Evolutionary conservation across 2,329 filamentous ascomycete genomes (phyloP).

Genomic region (Trichoderma simmonsii): DNA sequence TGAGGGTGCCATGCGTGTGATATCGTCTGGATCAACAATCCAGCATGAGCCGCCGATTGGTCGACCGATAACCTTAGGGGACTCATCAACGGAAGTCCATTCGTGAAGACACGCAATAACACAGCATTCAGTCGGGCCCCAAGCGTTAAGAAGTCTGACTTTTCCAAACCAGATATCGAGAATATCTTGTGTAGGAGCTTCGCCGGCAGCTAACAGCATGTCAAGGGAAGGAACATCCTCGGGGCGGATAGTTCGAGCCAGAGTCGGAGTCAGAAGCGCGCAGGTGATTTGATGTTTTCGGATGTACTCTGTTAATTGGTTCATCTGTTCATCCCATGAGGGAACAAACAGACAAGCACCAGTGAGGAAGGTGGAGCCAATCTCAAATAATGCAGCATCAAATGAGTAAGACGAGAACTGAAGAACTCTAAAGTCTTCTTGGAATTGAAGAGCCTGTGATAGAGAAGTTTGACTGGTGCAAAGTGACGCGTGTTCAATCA

Average conservation of each 20-base stretch:
- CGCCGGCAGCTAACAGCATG: slow-evolving; percentile 38
- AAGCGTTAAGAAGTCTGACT: neutral
- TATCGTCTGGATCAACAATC: neutral
- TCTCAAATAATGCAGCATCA: slow-evolving; percentile 1
- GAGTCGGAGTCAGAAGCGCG: neutral
- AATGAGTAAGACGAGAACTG: slow-evolving; percentile 13
- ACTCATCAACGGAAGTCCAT: neutral
- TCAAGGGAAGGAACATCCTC: slow-evolving; percentile 42
- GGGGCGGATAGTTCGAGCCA: slow-evolving; percentile 35
- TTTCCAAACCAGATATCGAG: slow-evolving; percentile 15
- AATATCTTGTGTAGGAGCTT: slow-evolving; percentile 1
- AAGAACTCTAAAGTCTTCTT: neutral
- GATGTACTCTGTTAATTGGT: neutral
- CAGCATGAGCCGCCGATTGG: slow-evolving; percentile 11
- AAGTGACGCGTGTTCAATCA: slow-evolving; percentile 30
- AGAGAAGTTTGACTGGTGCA: slow-evolving; percentile 7
- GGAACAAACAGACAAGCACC: slow-evolving; percentile 15
- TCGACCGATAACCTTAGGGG: neutral
- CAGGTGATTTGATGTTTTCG: neutral
- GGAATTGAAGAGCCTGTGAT: neutral
- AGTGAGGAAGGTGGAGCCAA: neutral
- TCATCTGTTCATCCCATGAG: slow-evolving; percentile 8
- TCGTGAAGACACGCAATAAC: neutral
- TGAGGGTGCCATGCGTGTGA: neutral
- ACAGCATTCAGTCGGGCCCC: slow-evolving; percentile 14